These are phyloP conservation scores for Lentinus tigrinus DNA, from an alignment of 768 basidiomycete genomes.

Conservation along the genomic window DNA sequence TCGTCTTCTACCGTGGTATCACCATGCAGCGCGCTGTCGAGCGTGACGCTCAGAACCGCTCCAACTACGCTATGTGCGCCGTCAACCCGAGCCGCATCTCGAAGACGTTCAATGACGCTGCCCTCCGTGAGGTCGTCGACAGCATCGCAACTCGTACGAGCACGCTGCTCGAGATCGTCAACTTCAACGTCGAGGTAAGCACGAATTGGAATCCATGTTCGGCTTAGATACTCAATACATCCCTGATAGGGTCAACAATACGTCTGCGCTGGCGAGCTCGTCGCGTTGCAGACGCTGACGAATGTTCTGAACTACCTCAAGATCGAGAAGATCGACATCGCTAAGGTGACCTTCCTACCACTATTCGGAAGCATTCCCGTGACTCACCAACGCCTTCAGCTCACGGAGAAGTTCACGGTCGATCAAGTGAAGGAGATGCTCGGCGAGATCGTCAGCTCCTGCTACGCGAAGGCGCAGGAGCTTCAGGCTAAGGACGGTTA, in stretches of 20 bases:
- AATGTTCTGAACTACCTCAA: conserved; percentile 97
- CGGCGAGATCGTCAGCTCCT: conserved; percentile 84
- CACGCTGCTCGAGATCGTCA: conserved; percentile 94
- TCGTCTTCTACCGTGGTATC: conserved; percentile 99
- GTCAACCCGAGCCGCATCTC: conserved; percentile 96
- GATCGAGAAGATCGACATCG: conserved; percentile 91
- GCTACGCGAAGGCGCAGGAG: conserved; percentile 70
- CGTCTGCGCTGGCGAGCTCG: conserved; percentile 95
- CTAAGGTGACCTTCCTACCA: too few relatives aligned
- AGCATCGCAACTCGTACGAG: conserved; percentile 74
- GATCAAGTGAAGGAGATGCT: conserved; percentile 98
- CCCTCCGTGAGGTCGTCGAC: conserved; percentile 96
- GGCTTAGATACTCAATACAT: neutral
- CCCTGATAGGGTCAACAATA: conserved; percentile 91
- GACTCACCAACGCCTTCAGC: conserved; percentile 38
- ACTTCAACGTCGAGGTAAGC: conserved; percentile 85
- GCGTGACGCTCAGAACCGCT: conserved; percentile 88
- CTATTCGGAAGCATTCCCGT: too few relatives aligned
- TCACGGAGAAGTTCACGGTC: conserved; percentile 83
- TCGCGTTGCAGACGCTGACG: conserved; percentile 90
- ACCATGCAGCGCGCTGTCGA: conserved; percentile 99
- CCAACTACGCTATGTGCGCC: conserved; percentile 99
- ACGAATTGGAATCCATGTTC: neutral
- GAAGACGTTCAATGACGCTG: conserved; percentile 90
- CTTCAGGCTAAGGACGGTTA: conserved; percentile 82